phyloP scores from a whole-genome alignment of 257 asterid genomes.

The Paulownia fortunei region DNA sequence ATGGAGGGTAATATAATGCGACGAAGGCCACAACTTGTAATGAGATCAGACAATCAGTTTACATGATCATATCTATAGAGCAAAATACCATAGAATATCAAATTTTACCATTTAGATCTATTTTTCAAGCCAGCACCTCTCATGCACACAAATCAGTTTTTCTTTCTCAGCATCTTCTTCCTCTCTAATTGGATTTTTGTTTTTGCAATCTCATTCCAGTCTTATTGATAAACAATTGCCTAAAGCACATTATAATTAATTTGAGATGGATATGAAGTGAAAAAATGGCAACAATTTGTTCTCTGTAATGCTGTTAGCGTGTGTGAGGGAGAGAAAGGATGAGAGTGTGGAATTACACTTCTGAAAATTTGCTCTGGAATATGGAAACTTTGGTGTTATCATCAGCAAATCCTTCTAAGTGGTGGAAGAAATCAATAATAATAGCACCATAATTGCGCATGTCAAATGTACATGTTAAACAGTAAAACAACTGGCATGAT shows the following conservation, averaged over 20 bases:
- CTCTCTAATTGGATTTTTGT: no score
- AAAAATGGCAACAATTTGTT: no score
- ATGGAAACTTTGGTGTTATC: not conserved
- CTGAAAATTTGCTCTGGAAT: not conserved
- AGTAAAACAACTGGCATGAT: not conserved
- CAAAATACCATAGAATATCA: no score
- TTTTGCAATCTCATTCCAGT: not conserved
- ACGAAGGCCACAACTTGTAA: no score
- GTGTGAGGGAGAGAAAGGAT: constrained; percentile 4
- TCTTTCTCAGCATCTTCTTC: no score
- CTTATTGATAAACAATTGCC: not conserved
- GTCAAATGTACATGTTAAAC: not conserved
- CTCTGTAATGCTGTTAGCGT: no score
- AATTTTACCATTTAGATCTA: no score
- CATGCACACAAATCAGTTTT: no score
- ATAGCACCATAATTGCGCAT: not conserved
- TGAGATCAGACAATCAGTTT: no score
- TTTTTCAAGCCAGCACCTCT: no score
- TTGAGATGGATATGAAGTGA: not conserved
- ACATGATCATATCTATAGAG: no score
- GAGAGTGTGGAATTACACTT: not conserved
- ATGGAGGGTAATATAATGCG: no score
- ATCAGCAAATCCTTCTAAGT: not conserved
- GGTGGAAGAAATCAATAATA: not conserved
- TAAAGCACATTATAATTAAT: not conserved